Base-by-base conservation (phyloP, 2,329 filamentous ascomycete genomes). In the Trichoderma brevicompactum region DNA sequence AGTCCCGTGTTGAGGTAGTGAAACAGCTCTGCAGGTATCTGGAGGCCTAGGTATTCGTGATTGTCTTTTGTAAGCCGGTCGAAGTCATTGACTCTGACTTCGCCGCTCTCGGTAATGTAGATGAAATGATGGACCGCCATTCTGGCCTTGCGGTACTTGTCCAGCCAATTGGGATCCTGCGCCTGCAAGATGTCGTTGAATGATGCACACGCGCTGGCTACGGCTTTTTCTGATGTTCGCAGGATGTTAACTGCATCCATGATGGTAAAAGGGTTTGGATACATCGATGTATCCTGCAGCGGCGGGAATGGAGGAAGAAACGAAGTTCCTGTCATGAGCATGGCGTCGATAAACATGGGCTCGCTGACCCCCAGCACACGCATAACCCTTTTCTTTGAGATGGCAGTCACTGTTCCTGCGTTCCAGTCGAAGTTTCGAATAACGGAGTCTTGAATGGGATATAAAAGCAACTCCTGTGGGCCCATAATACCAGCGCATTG, bases 81-180 rank as follows among this genome's bases (percentile, higher is more conserved):
- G 63, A 83, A 85, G 71, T 94, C 89, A 71, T 92, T 83, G 15
- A 93, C 90, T 66, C 87, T 85, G 56, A 97, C 85, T 72, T 90
- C 88, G 46, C 95, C 95, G n/a, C 86, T 87, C 63, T 87, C 84
- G 40, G 89, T 87, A 69, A 97, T 88, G 72, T 94, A 88, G 46
- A 96, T 89, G 76, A 94, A 94, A 76, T 98, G 94, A 72, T 93
- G 90, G 56, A 97, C 87, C 1, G 89, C 89, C 84, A 96, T 89
- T 68, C 89, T 89, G 23, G 92, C 92, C 76, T 92, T 94, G 74
- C 90, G 91, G 75, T 93, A 99, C 73, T 91, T 92, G 74, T 94
- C 91, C 38, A 92, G 82, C 83, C 96, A 99, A 59, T 90, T 85
- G 15, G 89, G 81, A 48, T 92, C 87, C 70, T 88, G 85, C 56